These are phyloP conservation scores for Panus rudis DNA, from an alignment of 768 basidiomycete genomes.

Conservation along the genomic window DNA sequence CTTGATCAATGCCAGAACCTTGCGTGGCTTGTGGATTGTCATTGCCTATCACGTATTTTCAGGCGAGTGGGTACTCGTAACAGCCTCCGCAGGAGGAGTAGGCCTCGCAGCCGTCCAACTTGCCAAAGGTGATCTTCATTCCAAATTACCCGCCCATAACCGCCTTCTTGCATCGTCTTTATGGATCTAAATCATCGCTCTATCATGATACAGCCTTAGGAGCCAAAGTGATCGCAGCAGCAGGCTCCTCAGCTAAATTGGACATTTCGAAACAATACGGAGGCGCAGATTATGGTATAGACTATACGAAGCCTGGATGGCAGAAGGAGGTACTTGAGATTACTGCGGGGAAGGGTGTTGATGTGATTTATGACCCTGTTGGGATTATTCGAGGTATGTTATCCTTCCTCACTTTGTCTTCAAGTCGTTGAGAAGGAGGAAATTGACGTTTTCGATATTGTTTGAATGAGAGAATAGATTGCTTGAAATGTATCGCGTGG, in stretches of 20 bases:
- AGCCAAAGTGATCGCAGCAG: slow-evolving; percentile 92
- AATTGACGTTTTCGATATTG: too few relatives aligned
- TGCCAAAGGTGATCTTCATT: slow-evolving; percentile 70
- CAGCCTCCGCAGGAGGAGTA: slow-evolving; percentile 94
- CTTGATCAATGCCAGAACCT: neutral
- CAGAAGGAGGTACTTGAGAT: slow-evolving; percentile 83
- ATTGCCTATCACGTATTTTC: slow-evolving; percentile 17
- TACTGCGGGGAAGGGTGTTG: slow-evolving; percentile 79
- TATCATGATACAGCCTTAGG: slow-evolving; percentile 77
- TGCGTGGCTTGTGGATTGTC: too few relatives aligned
- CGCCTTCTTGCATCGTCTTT: too few relatives aligned
- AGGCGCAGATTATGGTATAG: slow-evolving; percentile 75
- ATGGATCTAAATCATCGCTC: too few relatives aligned
- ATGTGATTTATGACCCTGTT: slow-evolving; percentile 84
- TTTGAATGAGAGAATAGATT: slow-evolving; percentile 43
- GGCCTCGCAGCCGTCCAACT: slow-evolving; percentile 89
- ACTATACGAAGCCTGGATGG: slow-evolving; percentile 79
- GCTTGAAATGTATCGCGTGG: slow-evolving; percentile 89
- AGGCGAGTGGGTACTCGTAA: slow-evolving; percentile 88
- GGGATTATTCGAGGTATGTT: slow-evolving; percentile 63
- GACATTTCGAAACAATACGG: slow-evolving; percentile 69
- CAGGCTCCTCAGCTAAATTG: slow-evolving; percentile 72
- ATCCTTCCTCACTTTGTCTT: neutral
- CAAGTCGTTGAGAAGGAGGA: too few relatives aligned
- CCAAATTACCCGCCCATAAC: neutral